Conservation (phyloP, 495 filamentous ascomycete species). For the Cercophora scortea region DNA sequence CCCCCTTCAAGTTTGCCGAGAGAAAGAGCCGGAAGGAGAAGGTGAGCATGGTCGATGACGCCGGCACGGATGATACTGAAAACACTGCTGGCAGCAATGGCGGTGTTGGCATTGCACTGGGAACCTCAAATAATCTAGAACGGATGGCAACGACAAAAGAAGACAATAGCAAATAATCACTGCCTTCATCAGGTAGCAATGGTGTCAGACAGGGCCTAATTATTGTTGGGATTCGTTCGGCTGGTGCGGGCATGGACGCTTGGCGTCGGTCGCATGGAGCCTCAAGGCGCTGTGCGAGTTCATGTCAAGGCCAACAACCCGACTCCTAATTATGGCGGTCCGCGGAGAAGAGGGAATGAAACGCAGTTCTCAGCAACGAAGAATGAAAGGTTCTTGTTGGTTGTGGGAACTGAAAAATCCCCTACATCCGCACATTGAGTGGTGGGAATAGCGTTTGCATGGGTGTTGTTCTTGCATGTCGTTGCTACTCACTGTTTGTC, state of each 20-base stretch:
- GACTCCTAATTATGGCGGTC: background rate
- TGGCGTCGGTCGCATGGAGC: too few relatives aligned
- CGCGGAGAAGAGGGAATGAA: background rate
- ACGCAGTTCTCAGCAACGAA: background rate
- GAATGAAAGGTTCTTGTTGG: background rate
- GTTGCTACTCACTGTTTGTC: background rate
- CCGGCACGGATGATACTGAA: background rate
- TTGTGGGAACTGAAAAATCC: too few relatives aligned
- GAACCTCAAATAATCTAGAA: background rate
- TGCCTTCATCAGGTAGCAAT: too few relatives aligned
- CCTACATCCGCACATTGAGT: too few relatives aligned
- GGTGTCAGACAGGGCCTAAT: too few relatives aligned
- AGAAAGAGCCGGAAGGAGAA: conserved; percentile 10
- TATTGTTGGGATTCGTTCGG: too few relatives aligned
- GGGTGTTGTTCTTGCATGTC: background rate
- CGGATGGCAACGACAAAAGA: too few relatives aligned
- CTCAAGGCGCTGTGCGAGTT: too few relatives aligned
- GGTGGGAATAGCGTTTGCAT: too few relatives aligned
- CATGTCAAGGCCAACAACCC: too few relatives aligned
- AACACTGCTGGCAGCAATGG: background rate
- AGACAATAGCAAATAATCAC: too few relatives aligned
- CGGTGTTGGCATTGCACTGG: background rate
- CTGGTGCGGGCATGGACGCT: too few relatives aligned
- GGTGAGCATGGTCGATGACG: background rate
- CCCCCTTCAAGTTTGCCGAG: conserved; percentile 35